Conservation (phyloP, 164 flowering plant genomes). For the Piper longum region DNA sequence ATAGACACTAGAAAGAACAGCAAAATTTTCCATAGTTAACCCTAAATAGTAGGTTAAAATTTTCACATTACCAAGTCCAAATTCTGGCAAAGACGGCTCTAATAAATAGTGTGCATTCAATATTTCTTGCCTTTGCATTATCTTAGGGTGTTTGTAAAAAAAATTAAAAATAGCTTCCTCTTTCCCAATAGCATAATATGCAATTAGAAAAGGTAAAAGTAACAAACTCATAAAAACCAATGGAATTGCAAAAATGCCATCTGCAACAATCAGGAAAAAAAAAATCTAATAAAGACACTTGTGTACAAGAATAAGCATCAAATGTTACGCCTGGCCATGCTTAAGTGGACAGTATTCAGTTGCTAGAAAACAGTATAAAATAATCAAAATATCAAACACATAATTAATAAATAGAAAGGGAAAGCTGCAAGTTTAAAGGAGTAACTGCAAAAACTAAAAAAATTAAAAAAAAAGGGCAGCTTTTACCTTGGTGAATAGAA, state of each 20-base stretch:
- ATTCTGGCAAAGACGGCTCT: neutral
- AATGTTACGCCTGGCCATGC: too few species aligned
- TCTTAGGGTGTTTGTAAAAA: neutral
- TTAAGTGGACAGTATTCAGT: too few species aligned
- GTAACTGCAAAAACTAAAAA: neutral
- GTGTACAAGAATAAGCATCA: too few species aligned
- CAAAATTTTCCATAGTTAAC: too few species aligned
- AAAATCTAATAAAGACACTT: neutral
- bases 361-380: too few species aligned
- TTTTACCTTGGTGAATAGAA: slow-evolving; percentile 79
- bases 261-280: neutral
- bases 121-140: neutral
- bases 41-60: neutral
- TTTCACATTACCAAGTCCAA: neutral
- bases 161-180: neutral
- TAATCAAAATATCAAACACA: too few species aligned
- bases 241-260: neutral
- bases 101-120: neutral
- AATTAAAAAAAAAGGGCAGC: neutral
- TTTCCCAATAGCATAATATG: neutral
- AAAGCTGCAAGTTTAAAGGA: neutral
- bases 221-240: neutral
- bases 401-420: neutral
- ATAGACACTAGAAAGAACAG: too few species aligned
- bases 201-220: neutral